phyloP scores from a whole-genome alignment of 192 early-diverging fungal genomes.

The Haplosporangium gracile region DNA sequence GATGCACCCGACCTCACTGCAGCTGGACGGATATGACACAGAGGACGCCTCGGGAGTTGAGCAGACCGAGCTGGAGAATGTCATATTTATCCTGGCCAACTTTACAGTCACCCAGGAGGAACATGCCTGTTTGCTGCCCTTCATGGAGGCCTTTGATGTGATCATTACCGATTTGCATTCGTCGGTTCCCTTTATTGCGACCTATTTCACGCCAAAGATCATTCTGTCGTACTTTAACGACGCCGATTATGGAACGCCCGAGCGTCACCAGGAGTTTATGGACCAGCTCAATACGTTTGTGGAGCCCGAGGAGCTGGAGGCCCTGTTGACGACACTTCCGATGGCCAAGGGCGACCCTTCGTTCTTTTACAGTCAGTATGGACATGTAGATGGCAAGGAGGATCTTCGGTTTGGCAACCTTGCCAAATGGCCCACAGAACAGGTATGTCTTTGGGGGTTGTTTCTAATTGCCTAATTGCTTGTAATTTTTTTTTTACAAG shows the following conservation, averaged over 20 bases:
- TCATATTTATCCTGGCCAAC: slow-evolving; percentile 44
- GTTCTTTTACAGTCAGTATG: slow-evolving; percentile 57
- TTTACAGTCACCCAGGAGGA: slow-evolving; percentile 50
- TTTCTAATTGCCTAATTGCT: background rate
- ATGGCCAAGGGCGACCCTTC: slow-evolving; percentile 42
- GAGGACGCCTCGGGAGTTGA: slow-evolving; percentile 26
- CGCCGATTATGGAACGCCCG: slow-evolving; percentile 52
- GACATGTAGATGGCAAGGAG: slow-evolving; percentile 55
- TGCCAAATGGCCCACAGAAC: slow-evolving; percentile 48
- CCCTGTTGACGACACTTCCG: slow-evolving; percentile 33
- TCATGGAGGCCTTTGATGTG: slow-evolving; percentile 56
- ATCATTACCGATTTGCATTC: slow-evolving; percentile 57
- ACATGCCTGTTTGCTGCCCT: slow-evolving; percentile 51
- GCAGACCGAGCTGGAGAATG: slow-evolving; percentile 40
- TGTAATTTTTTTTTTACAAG: background rate
- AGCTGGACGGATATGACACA: slow-evolving; percentile 36
- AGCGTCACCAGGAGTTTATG: slow-evolving; percentile 49
- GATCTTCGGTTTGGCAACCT: slow-evolving; percentile 50
- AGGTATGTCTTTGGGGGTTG: slow-evolving; percentile 6
- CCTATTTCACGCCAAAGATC: slow-evolving; percentile 55
- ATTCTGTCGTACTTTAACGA: slow-evolving; percentile 57
- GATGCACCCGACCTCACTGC: slow-evolving; percentile 49
- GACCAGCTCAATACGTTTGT: slow-evolving; percentile 52
- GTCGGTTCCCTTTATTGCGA: slow-evolving; percentile 55
- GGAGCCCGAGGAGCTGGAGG: slow-evolving; percentile 40